These are phyloP conservation scores for Geotrichum reessii DNA, from an alignment of 1,139 yeast genomes.

Conservation along the genomic window DNA sequence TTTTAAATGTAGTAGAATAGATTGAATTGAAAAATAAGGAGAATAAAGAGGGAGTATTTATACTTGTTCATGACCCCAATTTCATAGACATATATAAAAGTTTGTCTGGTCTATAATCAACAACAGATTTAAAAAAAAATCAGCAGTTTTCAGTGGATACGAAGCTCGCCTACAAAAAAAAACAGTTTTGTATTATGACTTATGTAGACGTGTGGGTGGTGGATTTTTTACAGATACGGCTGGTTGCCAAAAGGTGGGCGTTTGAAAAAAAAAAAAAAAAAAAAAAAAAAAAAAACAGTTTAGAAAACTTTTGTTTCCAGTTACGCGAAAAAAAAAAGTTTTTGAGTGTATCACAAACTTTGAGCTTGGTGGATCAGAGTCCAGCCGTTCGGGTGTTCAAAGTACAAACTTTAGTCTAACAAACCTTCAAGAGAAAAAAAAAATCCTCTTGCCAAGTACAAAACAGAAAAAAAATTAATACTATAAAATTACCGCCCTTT, in stretches of 20 bases:
- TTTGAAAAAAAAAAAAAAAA: neutral
- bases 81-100: neutral
- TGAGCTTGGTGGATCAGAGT: neutral
- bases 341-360: neutral
- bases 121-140: neutral
- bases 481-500: too few species aligned
- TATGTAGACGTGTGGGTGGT: too few species aligned
- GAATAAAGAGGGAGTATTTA: neutral
- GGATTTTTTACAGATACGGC: neutral
- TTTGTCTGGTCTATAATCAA: neutral
- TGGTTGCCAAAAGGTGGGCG: neutral
- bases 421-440: neutral
- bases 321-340: too few species aligned
- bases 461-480: neutral
- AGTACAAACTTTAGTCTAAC: neutral
- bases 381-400: neutral
- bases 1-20: too few species aligned
- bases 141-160: neutral
- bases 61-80: neutral
- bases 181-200: too few species aligned
- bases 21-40: neutral
- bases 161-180: too few species aligned
- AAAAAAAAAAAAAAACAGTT: neutral
- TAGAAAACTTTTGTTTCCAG: too few species aligned
- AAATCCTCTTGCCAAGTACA: too few species aligned